Evolutionary conservation across 2,329 filamentous ascomycete genomes (phyloP), one percentile per base, ranked within the genome.

Genomic region (Mycogone perniciosa): DNA sequence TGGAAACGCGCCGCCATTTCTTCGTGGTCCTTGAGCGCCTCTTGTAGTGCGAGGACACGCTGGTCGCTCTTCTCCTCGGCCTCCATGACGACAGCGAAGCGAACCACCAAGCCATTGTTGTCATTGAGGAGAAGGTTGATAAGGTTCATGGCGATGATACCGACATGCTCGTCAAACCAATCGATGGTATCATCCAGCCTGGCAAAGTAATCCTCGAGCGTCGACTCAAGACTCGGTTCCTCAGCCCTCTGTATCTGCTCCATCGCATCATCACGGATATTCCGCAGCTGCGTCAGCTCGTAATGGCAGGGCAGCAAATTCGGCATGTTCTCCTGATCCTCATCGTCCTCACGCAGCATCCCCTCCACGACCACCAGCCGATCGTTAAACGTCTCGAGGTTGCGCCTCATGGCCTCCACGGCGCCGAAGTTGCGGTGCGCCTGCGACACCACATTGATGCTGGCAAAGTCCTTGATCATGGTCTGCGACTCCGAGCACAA

Each of bases 31-130:
- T 89, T 89, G 66, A 97, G 84, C 0, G 93, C 95, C 61, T 97
- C 92, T 65, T 96, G 91, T 56, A 99, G 74, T 2, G 93, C 93
- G 63, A 88, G 79, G 29, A 96, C 89, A 58, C 91, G 87, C 69
- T 89, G 87, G 67, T 99, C 93, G 62, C 91, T 96, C 76, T 91
- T 93, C 74, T 99, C 93, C 68, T 99, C 93, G 31, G 91, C 90
- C 65, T 95, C 88, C 56, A 99, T 91, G 50, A 99, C 84, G 54
- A 97, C 79, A 7, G 92, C 93, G 56, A 99, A 80, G 41, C 93
- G 82, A 43, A 97, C 93, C 9, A 99, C 88, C 63, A 97, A 78
- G 34, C 89, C 86, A 57, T 88, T 86, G 64, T 96, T 96, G 55
- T 91, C 91, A 38, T 84, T 80, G 60, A 93, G 84, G 27, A 99